Base-by-base conservation (phyloP, 768 basidiomycete genomes). In the Leccinum aurantiacum region DNA sequence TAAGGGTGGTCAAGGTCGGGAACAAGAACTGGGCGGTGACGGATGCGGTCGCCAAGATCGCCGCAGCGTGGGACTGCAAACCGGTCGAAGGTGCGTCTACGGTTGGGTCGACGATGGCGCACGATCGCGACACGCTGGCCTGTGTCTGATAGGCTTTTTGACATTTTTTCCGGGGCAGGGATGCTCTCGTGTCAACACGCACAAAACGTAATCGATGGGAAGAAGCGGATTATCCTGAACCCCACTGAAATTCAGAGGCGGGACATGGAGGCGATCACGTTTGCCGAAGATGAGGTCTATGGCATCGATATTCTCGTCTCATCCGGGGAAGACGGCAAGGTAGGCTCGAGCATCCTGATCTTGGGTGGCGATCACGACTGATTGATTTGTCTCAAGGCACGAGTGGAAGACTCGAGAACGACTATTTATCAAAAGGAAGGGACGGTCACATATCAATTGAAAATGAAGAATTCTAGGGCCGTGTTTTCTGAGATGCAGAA, bases 401-500 rank as follows among this genome's bases (percentile, higher is more conserved):
- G 93, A 53, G 65, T 87, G 47, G 93, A 95, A 76, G 92, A 95
- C 70, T 88, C 91, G 38, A 84, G 91, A 72, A 97, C 95, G 57
- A 91, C 91, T 38, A 87, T 99, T 72, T 97, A 91, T 83, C 95
- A 97, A 74, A 85, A 91, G 59, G 92, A 93, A 67, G 84, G 88
- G 24, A 78, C 83, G 7, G 84, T 93, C 60, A 95, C 91, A 44
- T 98, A 98, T 78, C 92, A 94, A 74, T 83, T 98, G 70, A 98
- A 98, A 81, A 89, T 96, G 87, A 98, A 96, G 81, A 96, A 91
- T 63, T 95, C 95, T 48, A 90, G 96, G 63, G 85, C 89, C n/a
- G 89, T 96, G 46, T 98, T 98, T 79, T 91, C 91, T 53, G 96
- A 98, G 76, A 92, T 98, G 68, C 92, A 95, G 78, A 95, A 94